Percentiles rank a stretch among this genome's conserved stretches.
These are phyloP conservation scores for Lachancea quebecensis DNA, from an alignment of 805 yeast genomes.

Conservation along the genomic window DNA sequence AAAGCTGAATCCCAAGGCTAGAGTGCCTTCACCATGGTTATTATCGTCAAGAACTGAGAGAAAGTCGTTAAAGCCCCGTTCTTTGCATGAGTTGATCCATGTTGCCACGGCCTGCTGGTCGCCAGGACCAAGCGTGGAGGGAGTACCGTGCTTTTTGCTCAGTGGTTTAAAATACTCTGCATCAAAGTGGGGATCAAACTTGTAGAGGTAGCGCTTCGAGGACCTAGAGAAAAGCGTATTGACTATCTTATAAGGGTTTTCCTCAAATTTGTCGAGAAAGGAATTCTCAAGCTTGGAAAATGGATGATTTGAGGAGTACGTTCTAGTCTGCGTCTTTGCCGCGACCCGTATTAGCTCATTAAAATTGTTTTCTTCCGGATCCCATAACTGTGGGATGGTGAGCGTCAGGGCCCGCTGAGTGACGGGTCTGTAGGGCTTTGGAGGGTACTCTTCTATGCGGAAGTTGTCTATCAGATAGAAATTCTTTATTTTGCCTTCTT, in stretches of 20 bases:
- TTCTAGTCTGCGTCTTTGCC: constrained; percentile 33
- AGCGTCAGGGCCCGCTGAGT: constrained; percentile 33
- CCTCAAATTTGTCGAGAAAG: constrained; percentile 36
- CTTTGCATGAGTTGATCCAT: constrained; percentile 20
- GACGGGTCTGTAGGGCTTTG: constrained; percentile 28
- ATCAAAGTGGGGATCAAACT: constrained; percentile 29
- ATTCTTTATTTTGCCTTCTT: constrained; percentile 28
- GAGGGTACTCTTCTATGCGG: constrained; percentile 32
- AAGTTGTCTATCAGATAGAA: constrained; percentile 29
- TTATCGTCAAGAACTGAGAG: constrained; percentile 16
- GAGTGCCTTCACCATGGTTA: constrained; percentile 14
- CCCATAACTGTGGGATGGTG: constrained; percentile 25
- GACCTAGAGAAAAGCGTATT: constrained; percentile 33
- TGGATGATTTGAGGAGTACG: constrained; percentile 29
- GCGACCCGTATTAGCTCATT: constrained; percentile 31
- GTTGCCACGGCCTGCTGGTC: constrained; percentile 22
- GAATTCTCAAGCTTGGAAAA: constrained; percentile 36
- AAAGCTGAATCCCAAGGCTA: constrained; percentile 14
- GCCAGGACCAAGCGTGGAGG: constrained; percentile 17
- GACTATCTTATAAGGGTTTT: constrained; percentile 33
- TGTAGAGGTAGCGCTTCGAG: constrained; percentile 30
- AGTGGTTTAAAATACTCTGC: constrained; percentile 26
- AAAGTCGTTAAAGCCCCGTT: constrained; percentile 18
- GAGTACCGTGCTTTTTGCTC: constrained; percentile 17
- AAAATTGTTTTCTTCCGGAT: constrained; percentile 21